Evolutionary conservation across 106 monocot genomes (phyloP).

Genomic region (Platanthera zijinensis): DNA sequence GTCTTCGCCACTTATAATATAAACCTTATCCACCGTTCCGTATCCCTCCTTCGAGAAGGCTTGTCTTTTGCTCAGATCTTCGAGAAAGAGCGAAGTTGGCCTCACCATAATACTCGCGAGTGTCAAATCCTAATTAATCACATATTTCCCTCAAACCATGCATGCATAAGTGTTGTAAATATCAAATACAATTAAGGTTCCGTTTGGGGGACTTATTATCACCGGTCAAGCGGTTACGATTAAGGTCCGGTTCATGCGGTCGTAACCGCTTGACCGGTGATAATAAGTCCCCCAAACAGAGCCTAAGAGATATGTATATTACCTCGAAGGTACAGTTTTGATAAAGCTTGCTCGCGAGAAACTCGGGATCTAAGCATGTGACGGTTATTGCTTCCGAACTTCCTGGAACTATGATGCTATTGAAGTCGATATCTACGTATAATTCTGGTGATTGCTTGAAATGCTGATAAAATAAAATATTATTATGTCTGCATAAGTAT

Average conservation of each 20-base stretch:
- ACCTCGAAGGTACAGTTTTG: slow-evolving; percentile 12
- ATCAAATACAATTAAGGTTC: background rate
- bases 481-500: too few species aligned
- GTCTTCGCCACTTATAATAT: slow-evolving; percentile 32
- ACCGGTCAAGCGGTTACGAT: too few species aligned
- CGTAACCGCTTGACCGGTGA: too few species aligned
- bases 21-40: slow-evolving; percentile 31
- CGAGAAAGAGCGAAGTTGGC: background rate
- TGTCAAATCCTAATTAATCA: slow-evolving; percentile 5
- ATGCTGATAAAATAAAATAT: background rate
- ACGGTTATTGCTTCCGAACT: too few species aligned
- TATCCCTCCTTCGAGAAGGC: slow-evolving; percentile 7
- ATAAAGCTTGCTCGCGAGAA: slow-evolving; percentile 7
- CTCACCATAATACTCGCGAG: slow-evolving; percentile 3
- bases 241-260: too few species aligned
- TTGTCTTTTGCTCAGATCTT: background rate
- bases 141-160: background rate
- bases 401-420: background rate
- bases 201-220: too few species aligned
- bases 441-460: too few species aligned
- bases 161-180: background rate
- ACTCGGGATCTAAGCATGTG: background rate
- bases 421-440: background rate
- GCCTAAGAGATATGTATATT: background rate
- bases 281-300: too few species aligned